Conservation (phyloP, 345 rosid species). For the Aethionema arabicum region DNA sequence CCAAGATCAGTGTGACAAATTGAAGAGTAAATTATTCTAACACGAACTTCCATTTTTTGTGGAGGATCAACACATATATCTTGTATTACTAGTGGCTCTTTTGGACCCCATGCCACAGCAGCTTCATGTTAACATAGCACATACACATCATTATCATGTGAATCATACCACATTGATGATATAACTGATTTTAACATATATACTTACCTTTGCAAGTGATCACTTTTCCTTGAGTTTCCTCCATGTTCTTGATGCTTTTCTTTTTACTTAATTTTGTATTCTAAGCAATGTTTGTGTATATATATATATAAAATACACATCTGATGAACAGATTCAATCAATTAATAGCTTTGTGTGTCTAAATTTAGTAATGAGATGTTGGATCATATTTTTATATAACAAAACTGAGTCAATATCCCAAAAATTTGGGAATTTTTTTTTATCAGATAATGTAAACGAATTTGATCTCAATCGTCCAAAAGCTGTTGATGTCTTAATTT, state of each 20-base stretch:
- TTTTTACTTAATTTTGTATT: not conserved
- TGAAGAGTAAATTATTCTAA: constrained; percentile 58
- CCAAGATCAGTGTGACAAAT: constrained; percentile 71
- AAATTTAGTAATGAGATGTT: constrained; percentile 13
- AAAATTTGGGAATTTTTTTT: constrained; percentile 18
- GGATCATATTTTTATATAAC: constrained; percentile 10
- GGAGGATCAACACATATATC: constrained; percentile 66
- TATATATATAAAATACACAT: constrained; percentile 1
- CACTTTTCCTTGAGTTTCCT: constrained; percentile 31
- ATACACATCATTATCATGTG: not conserved
- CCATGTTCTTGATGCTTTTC: constrained; percentile 15
- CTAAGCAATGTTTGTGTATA: constrained; percentile 1
- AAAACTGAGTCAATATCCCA: constrained; percentile 25
- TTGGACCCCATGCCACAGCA: constrained; percentile 60
- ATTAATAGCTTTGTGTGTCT: not conserved
- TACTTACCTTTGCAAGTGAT: constrained; percentile 38
- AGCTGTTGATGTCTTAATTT: not conserved
- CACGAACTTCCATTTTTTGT: constrained; percentile 57
- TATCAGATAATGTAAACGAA: constrained; percentile 1
- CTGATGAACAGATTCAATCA: not conserved
- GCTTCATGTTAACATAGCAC: constrained; percentile 38
- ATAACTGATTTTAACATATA: too few species aligned
- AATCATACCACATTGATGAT: not conserved
- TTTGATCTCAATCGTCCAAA: not conserved
- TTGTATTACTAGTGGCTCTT: constrained; percentile 52